Evolutionary conservation across 2,329 filamentous ascomycete species (phyloP).

Genomic region (Aspergillus costaricaensis): DNA sequence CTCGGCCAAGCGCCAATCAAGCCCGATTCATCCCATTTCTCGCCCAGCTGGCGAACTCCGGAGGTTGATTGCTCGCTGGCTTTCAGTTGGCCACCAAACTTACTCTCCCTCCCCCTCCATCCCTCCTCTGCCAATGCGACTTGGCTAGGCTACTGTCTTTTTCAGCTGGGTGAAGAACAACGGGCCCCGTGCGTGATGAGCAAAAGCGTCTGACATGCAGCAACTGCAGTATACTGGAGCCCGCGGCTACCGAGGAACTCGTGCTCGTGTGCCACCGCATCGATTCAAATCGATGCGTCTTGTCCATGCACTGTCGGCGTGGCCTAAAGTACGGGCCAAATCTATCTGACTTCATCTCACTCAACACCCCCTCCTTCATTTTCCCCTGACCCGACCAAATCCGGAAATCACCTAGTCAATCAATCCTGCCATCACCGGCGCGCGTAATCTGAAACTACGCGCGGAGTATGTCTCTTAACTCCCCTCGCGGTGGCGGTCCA

Average conservation of each 20-base stretch:
- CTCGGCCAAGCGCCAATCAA: background rate
- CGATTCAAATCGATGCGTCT: background rate
- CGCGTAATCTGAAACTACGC: no score
- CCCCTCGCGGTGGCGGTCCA: background rate
- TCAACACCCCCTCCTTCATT: no score
- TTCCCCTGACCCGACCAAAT: no score
- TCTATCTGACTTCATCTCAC: no score
- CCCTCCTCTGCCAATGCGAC: background rate
- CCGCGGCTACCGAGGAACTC: background rate
- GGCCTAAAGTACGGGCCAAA: background rate
- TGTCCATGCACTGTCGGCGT: background rate
- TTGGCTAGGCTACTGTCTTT: no score
- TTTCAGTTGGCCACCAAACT: background rate
- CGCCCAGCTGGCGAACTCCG: background rate
- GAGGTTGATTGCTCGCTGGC: background rate
- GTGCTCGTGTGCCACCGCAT: background rate
- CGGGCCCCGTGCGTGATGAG: conserved; percentile 5
- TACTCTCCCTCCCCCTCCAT: no score
- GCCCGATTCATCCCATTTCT: background rate
- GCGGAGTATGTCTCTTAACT: no score
- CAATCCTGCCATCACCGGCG: no score
- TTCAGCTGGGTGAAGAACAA: background rate
- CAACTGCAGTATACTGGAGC: no score
- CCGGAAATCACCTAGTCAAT: no score
- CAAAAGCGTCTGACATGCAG: background rate